These are phyloP conservation scores for Colletotrichum liriopes DNA, from an alignment of 2,329 filamentous ascomycete genomes.

Conservation along the genomic window DNA sequence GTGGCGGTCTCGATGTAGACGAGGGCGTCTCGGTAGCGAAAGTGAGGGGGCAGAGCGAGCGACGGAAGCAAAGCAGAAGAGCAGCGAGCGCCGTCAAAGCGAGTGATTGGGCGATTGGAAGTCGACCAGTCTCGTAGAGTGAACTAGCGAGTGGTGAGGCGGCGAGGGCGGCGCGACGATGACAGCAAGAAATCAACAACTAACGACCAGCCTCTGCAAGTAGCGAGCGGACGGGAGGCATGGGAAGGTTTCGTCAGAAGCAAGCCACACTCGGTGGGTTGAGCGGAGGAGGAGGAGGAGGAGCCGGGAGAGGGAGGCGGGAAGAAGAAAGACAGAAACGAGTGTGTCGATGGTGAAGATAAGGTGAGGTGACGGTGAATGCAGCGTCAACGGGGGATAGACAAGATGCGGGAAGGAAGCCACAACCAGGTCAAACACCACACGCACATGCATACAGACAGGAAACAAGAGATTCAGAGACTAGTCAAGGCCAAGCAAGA, in stretches of 20 bases:
- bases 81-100: constrained; percentile 25
- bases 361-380: constrained; percentile 4
- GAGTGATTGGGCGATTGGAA: constrained; percentile 17
- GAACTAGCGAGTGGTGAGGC: constrained; percentile 23
- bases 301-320: not conserved
- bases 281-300: not conserved
- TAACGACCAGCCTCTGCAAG: constrained; percentile 17
- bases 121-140: constrained; percentile 11
- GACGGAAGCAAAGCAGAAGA: constrained; percentile 8
- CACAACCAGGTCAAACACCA: not conserved
- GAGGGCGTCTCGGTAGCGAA: constrained; percentile 4
- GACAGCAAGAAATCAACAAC: not conserved
- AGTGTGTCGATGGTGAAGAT: constrained; percentile 12
- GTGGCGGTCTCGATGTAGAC: not conserved
- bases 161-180: constrained; percentile 8
- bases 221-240: constrained; percentile 10
- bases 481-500: not conserved
- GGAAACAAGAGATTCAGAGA: not conserved
- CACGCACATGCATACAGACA: too few species aligned
- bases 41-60: not conserved
- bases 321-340: constrained; percentile 16
- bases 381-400: not conserved
- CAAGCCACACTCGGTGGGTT: constrained; percentile 20
- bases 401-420: not conserved
- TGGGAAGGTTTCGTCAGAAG: not conserved